Conservation (phyloP, 768 basidiomycete genomes). For the Fomitopsis pulvina region DNA sequence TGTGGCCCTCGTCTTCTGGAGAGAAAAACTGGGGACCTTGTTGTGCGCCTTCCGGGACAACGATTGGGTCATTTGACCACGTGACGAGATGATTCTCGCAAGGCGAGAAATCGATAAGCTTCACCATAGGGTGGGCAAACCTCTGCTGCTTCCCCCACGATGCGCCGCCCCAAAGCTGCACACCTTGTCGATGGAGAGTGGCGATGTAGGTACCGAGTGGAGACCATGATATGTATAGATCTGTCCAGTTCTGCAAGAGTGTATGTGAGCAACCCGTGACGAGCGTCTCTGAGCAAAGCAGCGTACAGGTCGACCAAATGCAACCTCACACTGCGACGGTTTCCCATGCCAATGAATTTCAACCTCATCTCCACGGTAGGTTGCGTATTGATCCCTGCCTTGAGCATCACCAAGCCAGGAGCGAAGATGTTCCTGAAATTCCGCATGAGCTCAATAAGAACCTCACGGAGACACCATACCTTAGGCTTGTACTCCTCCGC, state of each 20-base stretch:
- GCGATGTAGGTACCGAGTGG: slow-evolving; percentile 93
- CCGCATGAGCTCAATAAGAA: background rate
- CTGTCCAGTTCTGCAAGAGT: slow-evolving; percentile 80
- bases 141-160: slow-evolving; percentile 86
- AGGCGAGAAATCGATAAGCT: slow-evolving; percentile 95
- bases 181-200: slow-evolving; percentile 91
- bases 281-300: slow-evolving; percentile 5
- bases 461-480: too few relatives aligned
- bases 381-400: slow-evolving; percentile 94
- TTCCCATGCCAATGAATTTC: slow-evolving; percentile 91
- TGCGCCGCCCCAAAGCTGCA: slow-evolving; percentile 90
- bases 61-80: slow-evolving; percentile 93
- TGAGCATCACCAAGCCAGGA: slow-evolving; percentile 91
- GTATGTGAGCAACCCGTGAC: slow-evolving; percentile 8
- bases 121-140: slow-evolving; percentile 93
- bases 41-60: slow-evolving; percentile 71
- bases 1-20: slow-evolving; percentile 93
- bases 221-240: slow-evolving; percentile 96
- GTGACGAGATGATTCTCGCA: slow-evolving; percentile 96
- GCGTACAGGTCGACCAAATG: slow-evolving; percentile 67
- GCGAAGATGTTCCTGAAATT: slow-evolving; percentile 91
- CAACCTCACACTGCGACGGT: slow-evolving; percentile 77
- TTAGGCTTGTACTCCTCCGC: slow-evolving; percentile 67
- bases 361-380: slow-evolving; percentile 88
- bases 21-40: slow-evolving; percentile 85